A percentile compares a stretch with the other conserved stretches of the same genome.
Evolutionary conservation across 108 stramenopile species (phyloP).

Genomic region (Nitzschia inconspicua): DNA sequence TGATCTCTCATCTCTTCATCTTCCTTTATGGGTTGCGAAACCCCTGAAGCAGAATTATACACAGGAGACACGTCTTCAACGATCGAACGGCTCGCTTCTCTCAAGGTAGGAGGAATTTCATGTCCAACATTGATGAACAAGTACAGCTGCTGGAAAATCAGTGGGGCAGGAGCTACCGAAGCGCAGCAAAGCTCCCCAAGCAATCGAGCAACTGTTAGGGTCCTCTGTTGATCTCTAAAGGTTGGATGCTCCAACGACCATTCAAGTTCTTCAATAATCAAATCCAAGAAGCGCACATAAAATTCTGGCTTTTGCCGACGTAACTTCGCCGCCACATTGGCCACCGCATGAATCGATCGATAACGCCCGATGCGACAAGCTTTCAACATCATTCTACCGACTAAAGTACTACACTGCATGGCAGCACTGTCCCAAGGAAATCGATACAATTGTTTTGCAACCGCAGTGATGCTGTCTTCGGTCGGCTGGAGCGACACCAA

Average conservation of each 20-base stretch:
- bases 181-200: conserved; percentile 85
- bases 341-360: conserved; percentile 72
- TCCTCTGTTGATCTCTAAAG: conserved; percentile 85
- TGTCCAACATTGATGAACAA: conserved; percentile 88
- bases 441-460: conserved; percentile 83
- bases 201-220: conserved; percentile 78
- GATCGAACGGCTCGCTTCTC: conserved; percentile 53
- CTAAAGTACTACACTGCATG: conserved; percentile 60
- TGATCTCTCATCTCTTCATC: conserved; percentile 75
- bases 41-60: conserved; percentile 34
- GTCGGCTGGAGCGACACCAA: conserved; percentile 61
- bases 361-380: conserved; percentile 84
- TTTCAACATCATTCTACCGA: conserved; percentile 83
- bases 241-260: conserved; percentile 81
- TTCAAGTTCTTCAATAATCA: conserved; percentile 84
- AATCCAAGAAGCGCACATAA: conserved; percentile 77
- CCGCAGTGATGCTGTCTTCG: conserved; percentile 54
- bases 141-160: conserved; percentile 80
- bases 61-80: conserved; percentile 24
- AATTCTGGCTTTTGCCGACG: conserved; percentile 70
- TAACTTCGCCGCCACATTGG: conserved; percentile 77
- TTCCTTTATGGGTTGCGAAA: conserved; percentile 74
- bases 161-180: conserved; percentile 60
- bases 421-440: conserved; percentile 88
- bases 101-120: conserved; percentile 76